Conservation (phyloP, 2,329 filamentous ascomycete genomes). For the Fusarium incarnatum region DNA sequence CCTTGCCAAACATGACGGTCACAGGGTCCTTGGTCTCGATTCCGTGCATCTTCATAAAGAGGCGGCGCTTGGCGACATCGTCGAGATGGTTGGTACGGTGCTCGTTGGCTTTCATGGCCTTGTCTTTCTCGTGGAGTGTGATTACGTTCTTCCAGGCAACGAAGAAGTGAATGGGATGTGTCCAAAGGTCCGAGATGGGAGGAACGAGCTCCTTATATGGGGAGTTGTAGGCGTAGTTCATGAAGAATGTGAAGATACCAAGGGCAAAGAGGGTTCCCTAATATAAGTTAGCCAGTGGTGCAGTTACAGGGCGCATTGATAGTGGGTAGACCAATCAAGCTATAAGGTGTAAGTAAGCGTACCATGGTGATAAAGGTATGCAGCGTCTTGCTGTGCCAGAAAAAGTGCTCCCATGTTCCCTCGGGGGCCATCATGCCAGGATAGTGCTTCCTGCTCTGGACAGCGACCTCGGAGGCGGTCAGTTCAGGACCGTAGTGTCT, state of each 20-base stretch:
- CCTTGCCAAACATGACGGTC: conserved; percentile 57
- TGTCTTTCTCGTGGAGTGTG: conserved; percentile 79
- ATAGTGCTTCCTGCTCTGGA: conserved; percentile 78
- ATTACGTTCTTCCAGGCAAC: conserved; percentile 77
- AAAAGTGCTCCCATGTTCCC: conserved; percentile 85
- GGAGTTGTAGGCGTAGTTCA: conserved; percentile 83
- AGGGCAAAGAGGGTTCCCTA: conserved; percentile 76
- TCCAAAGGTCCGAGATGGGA: conserved; percentile 73
- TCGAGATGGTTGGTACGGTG: conserved; percentile 79
- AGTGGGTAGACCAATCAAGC: not conserved
- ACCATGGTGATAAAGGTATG: conserved; percentile 89
- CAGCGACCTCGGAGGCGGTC: conserved; percentile 71
- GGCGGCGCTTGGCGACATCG: conserved; percentile 86
- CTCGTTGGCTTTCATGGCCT: conserved; percentile 75
- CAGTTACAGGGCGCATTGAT: not conserved
- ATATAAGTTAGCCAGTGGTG: conserved; percentile 8
- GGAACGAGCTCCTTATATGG: conserved; percentile 85
- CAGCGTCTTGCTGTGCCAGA: conserved; percentile 80
- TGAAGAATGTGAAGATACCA: conserved; percentile 77
- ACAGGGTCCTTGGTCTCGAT: conserved; percentile 73
- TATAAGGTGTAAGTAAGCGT: conserved; percentile 47
- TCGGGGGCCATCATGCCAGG: conserved; percentile 89
- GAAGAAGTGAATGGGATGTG: conserved; percentile 76
- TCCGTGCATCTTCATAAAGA: conserved; percentile 88
- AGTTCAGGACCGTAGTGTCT: conserved; percentile 81